phyloP scores from a whole-genome alignment of 2,329 filamentous ascomycete genomes.

The Fusarium sp. region DNA sequence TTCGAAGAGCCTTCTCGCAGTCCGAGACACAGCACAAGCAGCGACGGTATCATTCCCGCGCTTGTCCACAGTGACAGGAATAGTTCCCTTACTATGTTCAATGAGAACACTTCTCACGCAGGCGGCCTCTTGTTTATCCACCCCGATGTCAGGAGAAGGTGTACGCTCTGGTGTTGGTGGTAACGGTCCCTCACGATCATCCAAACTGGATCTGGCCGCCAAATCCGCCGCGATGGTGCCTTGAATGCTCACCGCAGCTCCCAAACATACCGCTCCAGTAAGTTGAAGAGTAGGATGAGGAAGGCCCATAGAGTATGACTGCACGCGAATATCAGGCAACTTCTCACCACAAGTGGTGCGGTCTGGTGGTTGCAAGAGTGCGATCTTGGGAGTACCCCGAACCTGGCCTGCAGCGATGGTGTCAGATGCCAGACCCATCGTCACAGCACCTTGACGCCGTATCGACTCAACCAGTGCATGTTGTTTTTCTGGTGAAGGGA shows the following conservation, averaged over 20 bases:
- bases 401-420: constrained; percentile 53
- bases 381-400: constrained; percentile 68
- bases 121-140: not conserved
- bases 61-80: constrained; percentile 36
- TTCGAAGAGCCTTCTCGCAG: constrained; percentile 53
- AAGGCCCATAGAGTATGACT: constrained; percentile 65
- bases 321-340: constrained; percentile 58
- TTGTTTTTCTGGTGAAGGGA: constrained; percentile 6
- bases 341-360: not conserved
- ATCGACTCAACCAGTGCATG: constrained; percentile 63
- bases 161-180: constrained; percentile 32
- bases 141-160: constrained; percentile 34
- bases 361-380: constrained; percentile 59
- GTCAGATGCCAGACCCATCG: constrained; percentile 68
- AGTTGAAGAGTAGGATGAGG: constrained; percentile 68
- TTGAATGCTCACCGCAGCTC: constrained; percentile 59
- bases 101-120: constrained; percentile 35
- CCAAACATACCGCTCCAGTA: constrained; percentile 65
- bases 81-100: constrained; percentile 50
- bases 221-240: constrained; percentile 58
- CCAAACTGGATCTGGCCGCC: not conserved
- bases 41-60: constrained; percentile 43
- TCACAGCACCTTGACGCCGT: constrained; percentile 66
- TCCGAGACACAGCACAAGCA: constrained; percentile 51
- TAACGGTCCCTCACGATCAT: constrained; percentile 33